Evolutionary conservation across 306 rosid species (phyloP).

Genomic region (Lupinus albus): DNA sequence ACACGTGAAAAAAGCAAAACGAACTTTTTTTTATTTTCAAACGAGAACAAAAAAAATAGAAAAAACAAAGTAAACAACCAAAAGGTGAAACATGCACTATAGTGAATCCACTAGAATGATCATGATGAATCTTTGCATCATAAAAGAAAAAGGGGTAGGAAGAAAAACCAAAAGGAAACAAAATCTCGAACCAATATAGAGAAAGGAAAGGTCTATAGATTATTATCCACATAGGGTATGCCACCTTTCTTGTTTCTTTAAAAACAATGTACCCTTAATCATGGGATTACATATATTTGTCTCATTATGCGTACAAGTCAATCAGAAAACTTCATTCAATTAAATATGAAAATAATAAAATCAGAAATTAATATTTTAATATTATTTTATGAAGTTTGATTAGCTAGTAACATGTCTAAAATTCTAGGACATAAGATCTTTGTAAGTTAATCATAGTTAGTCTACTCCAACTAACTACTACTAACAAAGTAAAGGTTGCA

Average conservation of each 20-base stretch:
- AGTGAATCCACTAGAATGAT: constrained; percentile 70
- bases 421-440: too few species aligned
- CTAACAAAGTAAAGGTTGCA: constrained; percentile 36
- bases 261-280: constrained; percentile 48
- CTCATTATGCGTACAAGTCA: too few species aligned
- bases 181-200: constrained; percentile 45
- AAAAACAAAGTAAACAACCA: constrained; percentile 46
- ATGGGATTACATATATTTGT: too few species aligned
- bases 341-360: too few species aligned
- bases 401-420: too few species aligned
- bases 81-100: constrained; percentile 68
- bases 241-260: constrained; percentile 52
- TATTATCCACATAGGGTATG: constrained; percentile 53
- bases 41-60: constrained; percentile 25
- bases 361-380: too few species aligned
- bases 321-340: too few species aligned
- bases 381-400: too few species aligned
- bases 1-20: constrained; percentile 68
- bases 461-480: constrained; percentile 49
- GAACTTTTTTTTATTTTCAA: constrained; percentile 49
- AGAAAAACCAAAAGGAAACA: constrained; percentile 26
- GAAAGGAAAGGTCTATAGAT: constrained; percentile 43
- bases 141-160: constrained; percentile 51
- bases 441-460: constrained; percentile 56
- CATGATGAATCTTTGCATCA: constrained; percentile 65